Conservation (phyloP, 148 eudicot species). For the Silene conica region DNA sequence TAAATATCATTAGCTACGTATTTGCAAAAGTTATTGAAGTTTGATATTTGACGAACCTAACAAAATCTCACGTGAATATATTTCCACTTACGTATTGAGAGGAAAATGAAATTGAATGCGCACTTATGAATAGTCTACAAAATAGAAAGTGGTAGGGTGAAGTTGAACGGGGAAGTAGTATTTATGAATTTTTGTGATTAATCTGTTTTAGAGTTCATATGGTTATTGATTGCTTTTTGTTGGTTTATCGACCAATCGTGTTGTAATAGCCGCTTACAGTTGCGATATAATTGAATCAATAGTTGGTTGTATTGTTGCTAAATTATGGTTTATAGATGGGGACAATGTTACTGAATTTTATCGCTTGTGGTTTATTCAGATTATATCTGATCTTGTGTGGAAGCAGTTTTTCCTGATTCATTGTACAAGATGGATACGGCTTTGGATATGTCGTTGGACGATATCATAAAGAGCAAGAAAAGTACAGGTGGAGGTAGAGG, state of each 20-base stretch:
- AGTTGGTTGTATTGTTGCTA: background rate
- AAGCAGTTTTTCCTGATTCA: background rate
- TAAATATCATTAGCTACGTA: too few species aligned
- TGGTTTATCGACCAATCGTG: too few species aligned
- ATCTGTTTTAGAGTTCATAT: too few species aligned
- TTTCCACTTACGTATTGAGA: too few species aligned
- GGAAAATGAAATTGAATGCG: too few species aligned
- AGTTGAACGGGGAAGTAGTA: too few species aligned
- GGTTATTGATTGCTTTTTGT: too few species aligned
- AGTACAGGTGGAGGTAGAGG: conserved; percentile 48
- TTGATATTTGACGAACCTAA: too few species aligned
- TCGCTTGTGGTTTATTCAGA: conserved; percentile 15
- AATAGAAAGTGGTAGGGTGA: too few species aligned
- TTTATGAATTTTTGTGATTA: background rate
- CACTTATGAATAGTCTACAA: too few species aligned
- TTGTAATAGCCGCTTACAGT: background rate
- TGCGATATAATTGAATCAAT: background rate
- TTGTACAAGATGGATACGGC: conserved; percentile 29
- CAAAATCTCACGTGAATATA: too few species aligned
- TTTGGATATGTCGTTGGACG: conserved; percentile 76
- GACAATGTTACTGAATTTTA: background rate
- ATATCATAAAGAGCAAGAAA: conserved; percentile 71
- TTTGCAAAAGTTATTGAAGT: too few species aligned
- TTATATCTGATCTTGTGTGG: background rate
- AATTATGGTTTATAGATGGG: background rate